These are phyloP conservation scores for Globisporangium barbulae DNA, from an alignment of 352 stramenopile genomes.

Conservation along the genomic window DNA sequence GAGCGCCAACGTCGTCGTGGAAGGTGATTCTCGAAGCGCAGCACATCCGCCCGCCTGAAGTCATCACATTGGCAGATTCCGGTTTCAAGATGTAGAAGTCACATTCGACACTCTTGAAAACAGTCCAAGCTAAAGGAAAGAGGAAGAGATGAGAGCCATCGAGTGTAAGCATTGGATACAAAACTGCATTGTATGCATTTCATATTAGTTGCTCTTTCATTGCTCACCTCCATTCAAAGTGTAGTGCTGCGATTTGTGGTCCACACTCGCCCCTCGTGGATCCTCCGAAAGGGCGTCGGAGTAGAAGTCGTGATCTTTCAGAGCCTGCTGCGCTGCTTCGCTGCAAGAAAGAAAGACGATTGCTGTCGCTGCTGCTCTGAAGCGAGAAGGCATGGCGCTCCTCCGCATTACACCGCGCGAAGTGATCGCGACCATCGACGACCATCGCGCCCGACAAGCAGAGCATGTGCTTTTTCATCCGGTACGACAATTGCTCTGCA, in stretches of 20 bases:
- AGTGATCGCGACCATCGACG: conserved; percentile 8
- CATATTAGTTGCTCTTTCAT: background rate
- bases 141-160: background rate
- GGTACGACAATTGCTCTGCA: background rate
- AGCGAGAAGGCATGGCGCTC: background rate
- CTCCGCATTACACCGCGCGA: conserved; percentile 10
- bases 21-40: conserved; percentile 11
- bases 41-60: conserved; percentile 15
- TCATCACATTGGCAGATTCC: conserved; percentile 4
- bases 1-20: conserved; percentile 14
- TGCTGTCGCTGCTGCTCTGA: background rate
- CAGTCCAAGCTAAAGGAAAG: background rate
- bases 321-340: background rate
- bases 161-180: background rate
- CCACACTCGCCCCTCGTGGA: background rate
- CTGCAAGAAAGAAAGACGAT: background rate
- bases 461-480: conserved; percentile 22
- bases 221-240: background rate
- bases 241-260: background rate
- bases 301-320: conserved; percentile 3
- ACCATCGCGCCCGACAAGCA: conserved; percentile 9
- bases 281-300: conserved; percentile 3
- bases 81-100: background rate
- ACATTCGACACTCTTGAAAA: background rate
- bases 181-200: background rate